Evolutionary conservation across 108 stramenopile species (phyloP), one percentile per base, ranked within the genome.

Genomic region (Ochromonas danica): DNA sequence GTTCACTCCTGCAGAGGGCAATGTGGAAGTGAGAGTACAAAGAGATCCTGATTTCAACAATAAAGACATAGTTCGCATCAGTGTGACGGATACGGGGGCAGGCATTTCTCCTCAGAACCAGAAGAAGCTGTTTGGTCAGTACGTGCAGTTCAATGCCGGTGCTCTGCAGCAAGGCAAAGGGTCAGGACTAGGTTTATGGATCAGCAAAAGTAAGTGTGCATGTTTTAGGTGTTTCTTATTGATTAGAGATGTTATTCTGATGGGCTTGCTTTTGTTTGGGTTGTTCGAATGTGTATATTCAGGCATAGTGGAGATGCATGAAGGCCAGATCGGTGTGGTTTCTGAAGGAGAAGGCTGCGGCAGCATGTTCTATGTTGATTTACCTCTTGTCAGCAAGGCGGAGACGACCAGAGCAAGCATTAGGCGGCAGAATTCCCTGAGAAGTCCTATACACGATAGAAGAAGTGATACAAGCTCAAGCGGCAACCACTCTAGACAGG

Each of bases 131-230:
- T 75, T 75, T 75, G 72, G 72, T 36, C 45, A 75, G 25, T 45
- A 60, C 51, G 72, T 75, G 6, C 72, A 75, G 25, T 75, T 75
- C 40, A 75, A 75, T 36, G 45, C 72, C 3, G 41, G 51, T 42
- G 25, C 6, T 6, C 31, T 75, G 17, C 72, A 75, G 40, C 45
- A 60, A 57, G 72, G 72, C 14, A 45, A 75, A 14, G 72, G 72
- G 30, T 57, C 45, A 57, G 72, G 72, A 27, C 40, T 75, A 41
- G 72, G 72, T 6, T 41, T 75, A 41, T 75, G 72, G 72, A 75
- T 75, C 14, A 41, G 40, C 27, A 75, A 75, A 75, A 42, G 72
- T 67, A 67, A 67, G 17, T 36, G 6, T 67, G 3, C 17, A 51
- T 51, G 22, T 14, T 51, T 22, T 14, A 14, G 14, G 22, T 51